These are phyloP conservation scores for Sphagnum fallax DNA, from an alignment of 228 moss, liverwort and hornwort genomes.

Conservation along the genomic window DNA sequence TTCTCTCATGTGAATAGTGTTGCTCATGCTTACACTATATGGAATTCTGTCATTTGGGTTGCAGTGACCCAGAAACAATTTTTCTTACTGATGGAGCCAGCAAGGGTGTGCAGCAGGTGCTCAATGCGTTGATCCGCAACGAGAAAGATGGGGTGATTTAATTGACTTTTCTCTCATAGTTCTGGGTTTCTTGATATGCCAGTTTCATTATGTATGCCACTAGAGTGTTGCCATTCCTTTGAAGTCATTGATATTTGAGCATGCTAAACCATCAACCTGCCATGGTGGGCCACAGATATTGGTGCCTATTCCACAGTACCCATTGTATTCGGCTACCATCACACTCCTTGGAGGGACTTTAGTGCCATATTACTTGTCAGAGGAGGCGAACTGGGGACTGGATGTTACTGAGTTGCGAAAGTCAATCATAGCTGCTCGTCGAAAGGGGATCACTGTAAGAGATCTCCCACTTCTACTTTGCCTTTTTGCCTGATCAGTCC, in stretches of 20 bases:
- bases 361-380: slow-evolving; percentile 83
- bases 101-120: slow-evolving; percentile 85
- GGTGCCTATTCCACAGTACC: slow-evolving; percentile 98
- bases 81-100: slow-evolving; percentile 98
- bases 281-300: slow-evolving; percentile 39
- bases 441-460: slow-evolving; percentile 78
- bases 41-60: slow-evolving; percentile 2
- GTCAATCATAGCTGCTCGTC: slow-evolving; percentile 67
- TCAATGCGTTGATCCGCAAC: slow-evolving; percentile 82
- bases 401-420: slow-evolving; percentile 50
- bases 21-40: too few relatives aligned
- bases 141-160: slow-evolving; percentile 71
- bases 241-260: too few relatives aligned
- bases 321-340: slow-evolving; percentile 91
- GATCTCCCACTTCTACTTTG: not conserved
- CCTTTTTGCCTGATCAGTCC: not conserved
- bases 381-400: slow-evolving; percentile 68
- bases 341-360: slow-evolving; percentile 87
- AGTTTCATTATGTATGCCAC: not conserved
- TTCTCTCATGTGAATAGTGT: too few relatives aligned
- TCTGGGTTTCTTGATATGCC: too few relatives aligned
- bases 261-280: too few relatives aligned
- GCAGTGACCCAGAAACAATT: slow-evolving; percentile 80
- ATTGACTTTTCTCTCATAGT: not conserved
- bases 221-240: not conserved